Conservation (phyloP, 2,329 filamentous ascomycete species). For the Pseudogymnoascus sp. region DNA sequence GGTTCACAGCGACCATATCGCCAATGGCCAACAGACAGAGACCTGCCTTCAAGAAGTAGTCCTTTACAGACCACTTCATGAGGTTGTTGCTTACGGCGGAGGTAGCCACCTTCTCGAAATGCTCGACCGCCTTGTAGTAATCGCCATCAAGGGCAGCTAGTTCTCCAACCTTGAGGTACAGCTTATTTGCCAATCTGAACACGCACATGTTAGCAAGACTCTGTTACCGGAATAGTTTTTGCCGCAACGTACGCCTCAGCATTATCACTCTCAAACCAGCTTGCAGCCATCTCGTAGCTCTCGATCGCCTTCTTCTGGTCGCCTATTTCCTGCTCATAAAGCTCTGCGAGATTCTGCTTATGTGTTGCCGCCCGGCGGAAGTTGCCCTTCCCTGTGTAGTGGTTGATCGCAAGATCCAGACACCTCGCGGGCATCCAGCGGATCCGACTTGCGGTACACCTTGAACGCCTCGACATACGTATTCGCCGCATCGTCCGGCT, state of each 20-base stretch:
- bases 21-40: constrained; percentile 74
- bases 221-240: not conserved
- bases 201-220: constrained; percentile 6
- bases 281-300: constrained; percentile 76
- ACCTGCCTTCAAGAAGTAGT: constrained; percentile 90
- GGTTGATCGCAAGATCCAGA: constrained; percentile 70
- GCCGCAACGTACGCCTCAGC: constrained; percentile 61
- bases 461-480: constrained; percentile 88
- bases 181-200: constrained; percentile 77
- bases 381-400: constrained; percentile 86
- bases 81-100: constrained; percentile 80
- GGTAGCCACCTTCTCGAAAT: constrained; percentile 77
- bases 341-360: constrained; percentile 80
- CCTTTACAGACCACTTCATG: constrained; percentile 90
- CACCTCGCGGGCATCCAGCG: constrained; percentile 74
- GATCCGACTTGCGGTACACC: constrained; percentile 80
- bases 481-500: constrained; percentile 89
- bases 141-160: constrained; percentile 74
- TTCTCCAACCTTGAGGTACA: constrained; percentile 88
- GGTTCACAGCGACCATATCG: constrained; percentile 71
- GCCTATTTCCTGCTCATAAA: constrained; percentile 75
- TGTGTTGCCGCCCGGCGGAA: constrained; percentile 85
- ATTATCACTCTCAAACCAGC: constrained; percentile 85
- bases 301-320: constrained; percentile 74
- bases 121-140: constrained; percentile 75